Base-by-base conservation (phyloP, 1,139 yeast genomes). In the Saccharomyces hybrid region DNA sequence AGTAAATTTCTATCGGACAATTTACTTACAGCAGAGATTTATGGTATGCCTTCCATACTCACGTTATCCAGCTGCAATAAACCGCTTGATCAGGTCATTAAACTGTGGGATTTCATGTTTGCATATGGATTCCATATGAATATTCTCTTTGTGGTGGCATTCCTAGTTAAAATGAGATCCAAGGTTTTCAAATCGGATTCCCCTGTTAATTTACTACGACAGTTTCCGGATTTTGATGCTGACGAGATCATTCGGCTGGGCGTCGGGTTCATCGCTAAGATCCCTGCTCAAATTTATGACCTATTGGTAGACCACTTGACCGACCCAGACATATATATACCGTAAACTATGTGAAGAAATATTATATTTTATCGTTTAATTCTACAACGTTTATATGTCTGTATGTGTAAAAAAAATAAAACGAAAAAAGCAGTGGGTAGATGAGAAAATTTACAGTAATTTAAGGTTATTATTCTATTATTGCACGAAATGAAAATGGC, bases 71-170 rank as follows among this genome's bases (percentile, higher is more conserved):
- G 96, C 4, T 88, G 96, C 65, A 89, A 96, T 2, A 96, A 96
- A 8, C 95, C 96, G 0, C 73, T 91, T 51, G 73, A 76, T 28
- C 88, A 90, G 58, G 89, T 88, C 0, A 72, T 90, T 49, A 79
- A 83, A 54, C 74, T 90, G 28, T 90, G 98, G 98, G 98, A 90
- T 68, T 86, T 89, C 60, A 71, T 89, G 64, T 85, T 90, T 69
- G 96, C 97, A 2, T 90, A 88, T 64, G 98, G 98, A 0, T 81
- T 88, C 29, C 96, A 91, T 67, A 79, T 90, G 84, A 90, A 90
- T 69, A 79, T 91, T 31, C 73, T 91, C 38, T 87, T 90, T 61
- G 82, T 90, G 9, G 90, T 90, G 16, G 95, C 97, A 0, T 96
- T 89, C 68, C 73, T 90, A 48, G 83, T 88, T 13, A 75, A 85